Base-by-base conservation (phyloP, 2,329 filamentous ascomycete genomes). In the Claviceps lovelessii region DNA sequence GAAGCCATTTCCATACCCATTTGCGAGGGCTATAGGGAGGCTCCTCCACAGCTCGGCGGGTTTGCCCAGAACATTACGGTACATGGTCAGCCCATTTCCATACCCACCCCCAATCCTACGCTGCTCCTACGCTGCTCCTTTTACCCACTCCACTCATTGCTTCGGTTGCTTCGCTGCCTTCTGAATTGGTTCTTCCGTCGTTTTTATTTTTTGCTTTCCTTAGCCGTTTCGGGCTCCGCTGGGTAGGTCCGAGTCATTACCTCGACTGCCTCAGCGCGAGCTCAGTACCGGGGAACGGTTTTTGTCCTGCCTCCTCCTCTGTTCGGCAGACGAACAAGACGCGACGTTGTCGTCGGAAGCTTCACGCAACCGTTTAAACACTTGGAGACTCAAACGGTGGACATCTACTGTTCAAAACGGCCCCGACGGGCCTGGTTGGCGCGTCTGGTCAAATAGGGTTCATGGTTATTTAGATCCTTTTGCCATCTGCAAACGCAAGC, bases 21-120 rank as follows among this genome's bases (percentile, higher is more conserved):
- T 23, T 23, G 28, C 51, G 23, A 52, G 9, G 28, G 23, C 37
- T 42, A 35, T 44, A 10, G 17, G 35, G 33, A 31, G 8, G 37
- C 47, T 23, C 7, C 41, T 39, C 11, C 19, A 54, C 35, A 51
- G 42, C 31, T 29, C 6, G 44, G 44, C 45, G 45, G 51, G 31
- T 54, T 45, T 54, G 42, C 45, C 15, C 42, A 42, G 33, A 53
- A 51, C 17, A 52, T n/a, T 28, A 46, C 29, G 47, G 51, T 64
- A 60, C 61, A 61, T 59, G 60, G 63, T 63, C 66, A 64, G 65
- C 63, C 64, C 60, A 61, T 53, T 67, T 56, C 56, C 59, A 62
- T 64, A 66, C 58, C 67, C 67, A 68, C 66, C 64, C 59, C 57
- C 60, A 61, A 65, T 68, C 66, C 65, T 61, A 47, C 45, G 45